Evolutionary conservation across 2,329 filamentous ascomycete genomes (phyloP).

Genomic region (Sporothrix mexicana): DNA sequence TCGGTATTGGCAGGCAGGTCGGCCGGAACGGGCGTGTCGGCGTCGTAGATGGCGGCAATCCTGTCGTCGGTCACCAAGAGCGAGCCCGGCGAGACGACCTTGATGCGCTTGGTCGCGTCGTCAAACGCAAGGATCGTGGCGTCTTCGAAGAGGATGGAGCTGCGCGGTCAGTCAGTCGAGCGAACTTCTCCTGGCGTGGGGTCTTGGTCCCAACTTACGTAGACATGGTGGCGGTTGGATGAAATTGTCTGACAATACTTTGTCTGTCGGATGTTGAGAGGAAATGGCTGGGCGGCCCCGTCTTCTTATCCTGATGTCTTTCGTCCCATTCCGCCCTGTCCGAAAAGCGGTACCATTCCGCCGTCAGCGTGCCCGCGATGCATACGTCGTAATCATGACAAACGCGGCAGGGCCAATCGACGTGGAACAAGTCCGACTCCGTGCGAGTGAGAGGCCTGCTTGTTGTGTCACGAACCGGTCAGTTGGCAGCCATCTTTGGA

Average conservation of each 20-base stretch:
- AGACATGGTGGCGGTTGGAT: constrained; percentile 1
- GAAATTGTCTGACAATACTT: background rate
- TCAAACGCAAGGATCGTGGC: constrained; percentile 14
- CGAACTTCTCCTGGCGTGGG: background rate
- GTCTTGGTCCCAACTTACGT: background rate
- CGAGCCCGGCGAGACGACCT: constrained; percentile 2
- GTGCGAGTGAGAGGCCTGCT: background rate
- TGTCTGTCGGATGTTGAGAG: background rate
- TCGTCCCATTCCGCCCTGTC: background rate
- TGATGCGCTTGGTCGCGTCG: constrained; percentile 15
- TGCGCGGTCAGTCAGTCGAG: background rate
- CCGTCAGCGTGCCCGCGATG: background rate
- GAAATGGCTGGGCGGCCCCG: background rate
- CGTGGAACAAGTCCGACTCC: background rate
- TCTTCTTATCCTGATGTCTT: background rate
- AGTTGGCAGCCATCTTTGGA: background rate
- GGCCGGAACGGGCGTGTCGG: background rate
- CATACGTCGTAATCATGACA: background rate
- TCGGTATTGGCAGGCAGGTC: constrained; percentile 5
- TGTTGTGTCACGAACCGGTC: background rate
- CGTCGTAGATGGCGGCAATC: constrained; percentile 13
- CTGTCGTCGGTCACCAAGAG: constrained; percentile 1
- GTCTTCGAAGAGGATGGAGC: constrained; percentile 2
- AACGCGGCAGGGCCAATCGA: background rate
- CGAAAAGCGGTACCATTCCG: background rate